phyloP scores from a whole-genome alignment of 208 protist species.

The Acanthamoeba lenticulata region DNA sequence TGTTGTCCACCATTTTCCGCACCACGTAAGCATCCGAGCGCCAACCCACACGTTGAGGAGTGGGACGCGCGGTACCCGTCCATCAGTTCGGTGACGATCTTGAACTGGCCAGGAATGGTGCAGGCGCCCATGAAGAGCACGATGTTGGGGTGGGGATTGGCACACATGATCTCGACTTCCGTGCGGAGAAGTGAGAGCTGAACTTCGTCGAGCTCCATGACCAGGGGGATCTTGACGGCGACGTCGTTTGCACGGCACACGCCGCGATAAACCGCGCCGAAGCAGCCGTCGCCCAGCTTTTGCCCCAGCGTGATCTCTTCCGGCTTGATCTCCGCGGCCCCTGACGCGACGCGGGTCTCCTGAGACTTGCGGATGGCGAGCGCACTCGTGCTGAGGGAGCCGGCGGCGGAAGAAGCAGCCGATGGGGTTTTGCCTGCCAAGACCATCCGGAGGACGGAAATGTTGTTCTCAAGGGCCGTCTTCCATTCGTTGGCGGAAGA shows the following conservation, averaged over 20 bases:
- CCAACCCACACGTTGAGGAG: no score
- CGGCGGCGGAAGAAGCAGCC: background rate
- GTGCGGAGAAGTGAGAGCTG: background rate
- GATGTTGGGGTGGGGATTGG: slow-evolving; percentile 70
- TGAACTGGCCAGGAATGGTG: slow-evolving; percentile 71
- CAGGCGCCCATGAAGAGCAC: slow-evolving; percentile 79
- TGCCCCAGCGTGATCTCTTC: background rate
- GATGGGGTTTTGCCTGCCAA: background rate
- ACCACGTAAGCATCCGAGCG: no score
- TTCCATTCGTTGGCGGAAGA: background rate
- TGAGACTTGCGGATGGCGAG: background rate
- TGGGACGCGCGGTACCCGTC: no score
- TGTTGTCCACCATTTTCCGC: no score
- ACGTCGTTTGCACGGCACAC: slow-evolving; percentile 74
- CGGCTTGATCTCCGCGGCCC: background rate
- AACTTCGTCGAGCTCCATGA: slow-evolving; percentile 52
- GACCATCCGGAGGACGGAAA: background rate
- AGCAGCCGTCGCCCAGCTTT: slow-evolving; percentile 33
- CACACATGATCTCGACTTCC: slow-evolving; percentile 57
- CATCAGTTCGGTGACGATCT: slow-evolving; percentile 77
- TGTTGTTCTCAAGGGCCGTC: background rate
- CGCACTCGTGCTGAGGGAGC: no score
- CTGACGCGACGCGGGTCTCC: background rate
- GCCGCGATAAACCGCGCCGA: slow-evolving; percentile 37
- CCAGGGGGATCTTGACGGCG: slow-evolving; percentile 74